phyloP scores from a whole-genome alignment of 2,329 filamentous ascomycete genomes.

The Aspergillus sp. region DNA sequence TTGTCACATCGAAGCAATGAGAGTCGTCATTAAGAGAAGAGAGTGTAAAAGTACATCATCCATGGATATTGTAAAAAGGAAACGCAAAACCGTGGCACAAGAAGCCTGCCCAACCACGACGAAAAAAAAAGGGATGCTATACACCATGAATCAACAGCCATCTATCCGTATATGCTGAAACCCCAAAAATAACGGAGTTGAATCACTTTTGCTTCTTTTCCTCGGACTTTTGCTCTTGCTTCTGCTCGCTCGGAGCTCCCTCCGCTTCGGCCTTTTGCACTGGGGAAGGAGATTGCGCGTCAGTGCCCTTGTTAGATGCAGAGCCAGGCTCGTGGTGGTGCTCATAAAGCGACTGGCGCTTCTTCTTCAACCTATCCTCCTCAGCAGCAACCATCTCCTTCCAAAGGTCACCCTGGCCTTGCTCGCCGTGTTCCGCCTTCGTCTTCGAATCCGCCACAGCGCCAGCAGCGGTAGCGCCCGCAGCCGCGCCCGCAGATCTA shows the following conservation, averaged over 20 bases:
- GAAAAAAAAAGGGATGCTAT: not conserved
- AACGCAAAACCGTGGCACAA: conserved; percentile 1
- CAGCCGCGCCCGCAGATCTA: conserved; percentile 73
- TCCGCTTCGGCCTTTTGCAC: conserved; percentile 5
- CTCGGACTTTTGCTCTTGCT: conserved; percentile 6
- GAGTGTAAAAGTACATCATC: conserved; percentile 1
- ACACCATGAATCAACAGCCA: not conserved
- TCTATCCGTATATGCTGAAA: not conserved
- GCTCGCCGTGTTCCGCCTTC: conserved; percentile 63
- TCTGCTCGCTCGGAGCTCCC: not conserved
- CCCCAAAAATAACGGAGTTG: not conserved
- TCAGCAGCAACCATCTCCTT: conserved; percentile 56
- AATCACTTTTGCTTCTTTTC: conserved; percentile 6
- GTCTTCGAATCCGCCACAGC: conserved; percentile 51
- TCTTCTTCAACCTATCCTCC: conserved; percentile 45
- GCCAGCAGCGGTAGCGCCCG: conserved; percentile 79
- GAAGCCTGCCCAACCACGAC: conserved; percentile 6
- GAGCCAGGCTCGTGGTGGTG: not conserved
- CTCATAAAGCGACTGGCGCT: conserved; percentile 38
- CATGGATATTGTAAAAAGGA: not conserved
- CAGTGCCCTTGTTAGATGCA: not conserved
- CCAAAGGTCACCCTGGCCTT: conserved; percentile 89
- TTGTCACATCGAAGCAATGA: not conserved
- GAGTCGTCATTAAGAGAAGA: not conserved
- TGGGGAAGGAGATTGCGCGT: not conserved